Evolutionary conservation across 495 filamentous ascomycete genomes (phyloP), one percentile per base, ranked within the genome.

Genomic region (Tuber calosporum): DNA sequence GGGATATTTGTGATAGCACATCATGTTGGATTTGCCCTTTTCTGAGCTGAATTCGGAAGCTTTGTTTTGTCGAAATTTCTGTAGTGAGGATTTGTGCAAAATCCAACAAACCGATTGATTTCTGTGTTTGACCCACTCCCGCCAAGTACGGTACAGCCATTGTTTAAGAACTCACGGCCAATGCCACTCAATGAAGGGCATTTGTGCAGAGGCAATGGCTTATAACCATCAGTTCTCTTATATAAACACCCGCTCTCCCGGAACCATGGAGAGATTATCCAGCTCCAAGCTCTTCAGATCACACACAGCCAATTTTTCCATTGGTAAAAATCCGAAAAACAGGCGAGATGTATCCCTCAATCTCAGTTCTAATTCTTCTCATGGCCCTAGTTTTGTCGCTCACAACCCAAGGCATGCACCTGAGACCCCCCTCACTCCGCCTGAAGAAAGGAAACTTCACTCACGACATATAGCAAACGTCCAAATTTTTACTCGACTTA

Each of bases 401-500:
- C 67, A 42, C 74, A 20, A 69, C 69, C 17, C 75, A 77, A 13
- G 71, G 74, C 38, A 69, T 38, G 36, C 15, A 67, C 73, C 73
- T 4, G 40, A 69, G 45, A 30, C 69, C 26, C 13, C 22, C 36
- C 43, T 20, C 26, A 15, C 3, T 19, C 8, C 42, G n/a, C 20
- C 26, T 17, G 20, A 37, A 17, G 6, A 38, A 42, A 26, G 37
- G 36, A 17, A 34, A 13, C 38, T 13, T 30, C 19, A 8, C 67
- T 69, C 43, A 70, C 70, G 73, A 73, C 34, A 58, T 43, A 41
- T 19, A 78, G 76, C 67, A 36, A 39, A 34, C 30, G 58, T 71
- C 48, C 76, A 80, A 69, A 74, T 62, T 37, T 80, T 80, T 75
- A 80, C 73, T 62, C 84, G 86, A 34, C 79, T 91, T 39, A 84